Evolutionary conservation across 495 filamentous ascomycete species (phyloP).

Genomic region (Xylaria grammica): DNA sequence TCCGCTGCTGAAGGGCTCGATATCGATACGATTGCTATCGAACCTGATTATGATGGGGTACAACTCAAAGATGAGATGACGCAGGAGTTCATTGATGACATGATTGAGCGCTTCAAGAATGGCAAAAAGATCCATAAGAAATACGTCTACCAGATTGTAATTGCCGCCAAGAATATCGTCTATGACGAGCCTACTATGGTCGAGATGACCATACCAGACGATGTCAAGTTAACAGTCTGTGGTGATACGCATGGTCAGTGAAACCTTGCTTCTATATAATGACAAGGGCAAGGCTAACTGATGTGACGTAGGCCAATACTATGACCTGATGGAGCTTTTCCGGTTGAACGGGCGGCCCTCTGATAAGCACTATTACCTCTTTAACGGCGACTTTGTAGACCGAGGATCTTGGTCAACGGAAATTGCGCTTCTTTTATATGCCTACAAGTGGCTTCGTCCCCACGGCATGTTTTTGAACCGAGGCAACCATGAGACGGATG

Average conservation of each 20-base stretch:
- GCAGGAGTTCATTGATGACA: slow-evolving; percentile 93
- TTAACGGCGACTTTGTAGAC: slow-evolving; percentile 99
- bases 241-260: slow-evolving; percentile 91
- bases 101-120: slow-evolving; percentile 93
- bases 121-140: slow-evolving; percentile 95
- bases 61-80: slow-evolving; percentile 85
- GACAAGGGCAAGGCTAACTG: slow-evolving; percentile 25
- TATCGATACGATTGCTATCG: slow-evolving; percentile 81
- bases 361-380: slow-evolving; percentile 88
- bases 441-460: slow-evolving; percentile 95
- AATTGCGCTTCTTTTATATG: slow-evolving; percentile 90
- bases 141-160: slow-evolving; percentile 95
- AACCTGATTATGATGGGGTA: slow-evolving; percentile 83
- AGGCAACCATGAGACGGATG: slow-evolving; percentile 98
- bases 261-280: slow-evolving; percentile 7
- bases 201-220: slow-evolving; percentile 81
- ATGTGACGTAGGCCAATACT: slow-evolving; percentile 81
- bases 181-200: slow-evolving; percentile 97
- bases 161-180: slow-evolving; percentile 86
- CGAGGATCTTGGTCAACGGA: slow-evolving; percentile 97
- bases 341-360: slow-evolving; percentile 83
- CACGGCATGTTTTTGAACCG: slow-evolving; percentile 92
- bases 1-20: slow-evolving; percentile 91
- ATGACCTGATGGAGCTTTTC: slow-evolving; percentile 96
- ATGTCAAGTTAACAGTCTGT: slow-evolving; percentile 85